Evolutionary conservation across 345 rosid species (phyloP).

Genomic region (Pistacia integerrima): DNA sequence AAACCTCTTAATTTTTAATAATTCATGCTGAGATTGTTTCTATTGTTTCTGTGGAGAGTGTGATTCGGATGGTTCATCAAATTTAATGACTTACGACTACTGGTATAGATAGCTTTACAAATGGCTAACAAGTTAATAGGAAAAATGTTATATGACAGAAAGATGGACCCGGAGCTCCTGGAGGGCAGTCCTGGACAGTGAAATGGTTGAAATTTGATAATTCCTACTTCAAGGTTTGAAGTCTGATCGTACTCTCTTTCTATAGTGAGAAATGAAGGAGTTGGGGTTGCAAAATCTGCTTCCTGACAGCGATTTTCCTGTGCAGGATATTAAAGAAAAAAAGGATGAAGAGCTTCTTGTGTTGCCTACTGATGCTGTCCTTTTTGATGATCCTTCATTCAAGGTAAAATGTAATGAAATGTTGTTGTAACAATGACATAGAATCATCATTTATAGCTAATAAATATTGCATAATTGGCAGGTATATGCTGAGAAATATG

Average conservation of each 20-base stretch:
- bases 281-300: not conserved
- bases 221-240: conserved; percentile 90
- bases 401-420: conserved; percentile 47
- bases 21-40: conserved; percentile 6
- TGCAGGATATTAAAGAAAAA: conserved; percentile 78
- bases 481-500: conserved; percentile 92
- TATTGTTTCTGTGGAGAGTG: not conserved
- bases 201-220: conserved; percentile 96
- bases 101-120: not conserved
- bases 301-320: conserved; percentile 18
- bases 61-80: not conserved
- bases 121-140: conserved; percentile 13
- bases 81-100: not conserved
- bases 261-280: not conserved
- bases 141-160: conserved; percentile 52
- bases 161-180: conserved; percentile 95
- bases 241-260: conserved; percentile 15
- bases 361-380: conserved; percentile 90
- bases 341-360: conserved; percentile 79
- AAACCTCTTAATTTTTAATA: conserved; percentile 7
- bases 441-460: conserved; percentile 22
- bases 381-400: conserved; percentile 92
- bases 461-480: conserved; percentile 28
- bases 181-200: conserved; percentile 97
- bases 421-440: conserved; percentile 5